These are phyloP conservation scores for Neonectria faginata DNA, from an alignment of 2,329 filamentous ascomycete species.

Conservation along the genomic window DNA sequence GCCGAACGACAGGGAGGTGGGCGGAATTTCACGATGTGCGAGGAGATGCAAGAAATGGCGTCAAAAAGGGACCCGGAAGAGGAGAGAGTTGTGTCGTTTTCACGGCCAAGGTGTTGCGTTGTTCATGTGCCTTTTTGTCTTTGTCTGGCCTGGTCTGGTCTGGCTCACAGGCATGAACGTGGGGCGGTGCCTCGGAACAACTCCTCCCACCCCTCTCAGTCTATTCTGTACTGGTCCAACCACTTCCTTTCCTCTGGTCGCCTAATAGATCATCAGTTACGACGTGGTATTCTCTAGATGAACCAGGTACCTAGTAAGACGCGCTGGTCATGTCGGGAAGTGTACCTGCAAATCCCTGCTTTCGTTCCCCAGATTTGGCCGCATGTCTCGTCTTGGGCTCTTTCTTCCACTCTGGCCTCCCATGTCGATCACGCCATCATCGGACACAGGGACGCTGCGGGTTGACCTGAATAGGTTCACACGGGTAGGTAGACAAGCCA, in stretches of 20 bases:
- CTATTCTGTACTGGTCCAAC: neutral
- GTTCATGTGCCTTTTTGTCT: slow-evolving; percentile 39
- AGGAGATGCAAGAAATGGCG: neutral
- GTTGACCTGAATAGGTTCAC: neutral
- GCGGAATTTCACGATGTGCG: neutral
- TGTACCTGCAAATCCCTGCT: neutral
- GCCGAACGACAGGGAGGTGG: neutral
- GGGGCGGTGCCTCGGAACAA: slow-evolving; percentile 20
- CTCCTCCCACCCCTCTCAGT: slow-evolving; percentile 18
- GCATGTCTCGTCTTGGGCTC: neutral
- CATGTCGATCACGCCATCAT: neutral
- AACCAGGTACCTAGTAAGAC: too few relatives aligned
- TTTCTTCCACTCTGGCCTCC: neutral
- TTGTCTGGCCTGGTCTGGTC: slow-evolving; percentile 4
- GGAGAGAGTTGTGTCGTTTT: slow-evolving; percentile 6
- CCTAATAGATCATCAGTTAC: neutral
- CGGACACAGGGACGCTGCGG: neutral
- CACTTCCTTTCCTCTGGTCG: neutral
- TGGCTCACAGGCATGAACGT: slow-evolving; percentile 19
- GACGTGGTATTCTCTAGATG: neutral
- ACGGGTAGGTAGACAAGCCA: neutral
- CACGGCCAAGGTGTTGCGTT: slow-evolving; percentile 26
- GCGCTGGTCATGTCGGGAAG: neutral
- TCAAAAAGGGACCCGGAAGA: neutral
- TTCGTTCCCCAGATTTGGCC: neutral